phyloP scores from a whole-genome alignment of 1,139 yeast species.

The Diutina pseudorugosa region DNA sequence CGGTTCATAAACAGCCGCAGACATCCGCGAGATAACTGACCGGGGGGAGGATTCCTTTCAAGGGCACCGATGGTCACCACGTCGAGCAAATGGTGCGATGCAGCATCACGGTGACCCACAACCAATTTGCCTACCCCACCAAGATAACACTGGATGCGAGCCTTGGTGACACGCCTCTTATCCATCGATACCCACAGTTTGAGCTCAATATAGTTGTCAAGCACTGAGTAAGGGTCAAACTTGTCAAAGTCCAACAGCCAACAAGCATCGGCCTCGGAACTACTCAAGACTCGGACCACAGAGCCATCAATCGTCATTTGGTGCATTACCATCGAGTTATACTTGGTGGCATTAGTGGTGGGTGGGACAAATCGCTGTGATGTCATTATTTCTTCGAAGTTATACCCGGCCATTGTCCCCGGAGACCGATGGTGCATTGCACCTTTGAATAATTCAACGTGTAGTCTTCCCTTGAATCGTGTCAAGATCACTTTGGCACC shows the following conservation, averaged over 20 bases:
- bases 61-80: not conserved
- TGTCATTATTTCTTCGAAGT: not conserved
- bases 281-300: not conserved
- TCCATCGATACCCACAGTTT: not conserved
- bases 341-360: not conserved
- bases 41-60: not conserved
- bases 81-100: not conserved
- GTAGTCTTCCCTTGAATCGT: not conserved
- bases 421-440: not conserved
- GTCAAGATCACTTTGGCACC: not conserved
- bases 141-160: not conserved
- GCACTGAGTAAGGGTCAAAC: not conserved
- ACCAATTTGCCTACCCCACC: not conserved
- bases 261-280: constrained; percentile 2
- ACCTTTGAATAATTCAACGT: not conserved
- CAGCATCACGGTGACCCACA: not conserved
- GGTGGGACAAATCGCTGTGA: not conserved
- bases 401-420: not conserved
- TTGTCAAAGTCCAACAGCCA: not conserved
- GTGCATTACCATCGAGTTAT: not conserved
- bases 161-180: not conserved
- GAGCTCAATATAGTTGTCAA: not conserved
- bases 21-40: not conserved
- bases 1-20: not conserved
- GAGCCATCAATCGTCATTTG: not conserved